Percentiles rank a stretch among this genome's conserved stretches.
phyloP scores from a whole-genome alignment of 2,329 filamentous ascomycete genomes.

The Fusarium setosum region DNA sequence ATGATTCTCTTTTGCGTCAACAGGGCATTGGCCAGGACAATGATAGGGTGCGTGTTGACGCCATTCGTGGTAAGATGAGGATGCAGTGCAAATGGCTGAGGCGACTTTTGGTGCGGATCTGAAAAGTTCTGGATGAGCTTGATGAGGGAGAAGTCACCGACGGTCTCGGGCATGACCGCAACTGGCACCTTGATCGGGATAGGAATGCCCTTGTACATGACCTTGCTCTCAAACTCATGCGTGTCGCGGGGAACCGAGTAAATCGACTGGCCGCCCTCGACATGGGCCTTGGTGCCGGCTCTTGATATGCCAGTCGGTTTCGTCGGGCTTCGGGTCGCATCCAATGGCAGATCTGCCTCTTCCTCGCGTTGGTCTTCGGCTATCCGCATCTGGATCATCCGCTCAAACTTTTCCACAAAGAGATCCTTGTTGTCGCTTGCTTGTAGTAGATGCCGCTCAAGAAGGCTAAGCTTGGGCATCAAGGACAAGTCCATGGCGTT shows the following conservation, averaged over 20 bases:
- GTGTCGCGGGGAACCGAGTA: constrained; percentile 91
- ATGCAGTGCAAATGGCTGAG: constrained; percentile 87
- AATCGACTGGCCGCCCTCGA: constrained; percentile 68
- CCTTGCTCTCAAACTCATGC: constrained; percentile 95
- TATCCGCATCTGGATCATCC: constrained; percentile 88
- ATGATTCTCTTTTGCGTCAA: constrained; percentile 97
- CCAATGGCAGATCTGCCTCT: constrained; percentile 50
- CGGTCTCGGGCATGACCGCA: constrained; percentile 92
- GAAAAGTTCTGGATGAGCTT: constrained; percentile 97
- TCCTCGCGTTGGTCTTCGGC: constrained; percentile 68
- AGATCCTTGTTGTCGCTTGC: constrained; percentile 94
- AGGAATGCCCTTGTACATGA: constrained; percentile 95
- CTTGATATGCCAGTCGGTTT: constrained; percentile 64
- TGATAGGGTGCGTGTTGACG: constrained; percentile 89
- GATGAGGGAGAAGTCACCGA: constrained; percentile 96
- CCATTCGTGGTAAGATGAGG: constrained; percentile 95
- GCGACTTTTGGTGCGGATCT: constrained; percentile 81
- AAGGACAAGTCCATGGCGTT: constrained; percentile 97
- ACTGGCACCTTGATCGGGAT: constrained; percentile 97
- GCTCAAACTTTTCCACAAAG: constrained; percentile 97
- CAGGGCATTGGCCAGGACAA: constrained; percentile 93
- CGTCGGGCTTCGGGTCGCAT: constrained; percentile 60
- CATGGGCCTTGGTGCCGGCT: constrained; percentile 71
- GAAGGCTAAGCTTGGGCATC: constrained; percentile 84
- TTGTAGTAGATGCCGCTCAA: constrained; percentile 89